Evolutionary conservation across 2,329 filamentous ascomycete species (phyloP).

Genomic region (Neospermospora avenae): DNA sequence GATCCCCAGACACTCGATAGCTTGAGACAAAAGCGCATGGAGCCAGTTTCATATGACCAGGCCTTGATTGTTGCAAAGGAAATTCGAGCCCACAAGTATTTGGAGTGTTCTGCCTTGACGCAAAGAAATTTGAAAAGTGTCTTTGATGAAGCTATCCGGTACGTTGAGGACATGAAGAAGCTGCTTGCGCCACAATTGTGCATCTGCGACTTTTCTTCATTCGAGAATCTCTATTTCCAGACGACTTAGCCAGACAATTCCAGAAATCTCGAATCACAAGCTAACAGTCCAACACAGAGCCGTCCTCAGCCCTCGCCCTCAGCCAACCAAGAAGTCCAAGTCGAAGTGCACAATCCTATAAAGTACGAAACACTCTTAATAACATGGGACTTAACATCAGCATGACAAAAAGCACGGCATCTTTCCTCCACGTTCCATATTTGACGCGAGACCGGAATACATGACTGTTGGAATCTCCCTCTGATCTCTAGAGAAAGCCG

Average conservation of each 20-base stretch:
- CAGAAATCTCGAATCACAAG: background rate
- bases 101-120: slow-evolving; percentile 95
- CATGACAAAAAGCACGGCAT: slow-evolving; percentile 12
- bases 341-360: slow-evolving; percentile 68
- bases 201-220: background rate
- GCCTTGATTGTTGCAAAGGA: slow-evolving; percentile 86
- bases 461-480: slow-evolving; percentile 16
- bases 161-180: slow-evolving; percentile 36
- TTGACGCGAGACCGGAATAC: slow-evolving; percentile 9
- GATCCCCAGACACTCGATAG: slow-evolving; percentile 78
- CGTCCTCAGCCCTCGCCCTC: slow-evolving; percentile 66
- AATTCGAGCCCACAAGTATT: slow-evolving; percentile 93
- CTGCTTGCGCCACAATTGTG: background rate
- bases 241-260: background rate
- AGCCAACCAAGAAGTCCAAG: slow-evolving; percentile 57
- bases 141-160: slow-evolving; percentile 98
- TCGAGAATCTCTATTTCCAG: background rate
- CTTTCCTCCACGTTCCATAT: slow-evolving; percentile 15
- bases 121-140: slow-evolving; percentile 98
- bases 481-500: slow-evolving; percentile 17
- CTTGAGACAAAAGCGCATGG: slow-evolving; percentile 89
- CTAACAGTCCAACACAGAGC: slow-evolving; percentile 47
- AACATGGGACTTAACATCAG: background rate
- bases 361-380: slow-evolving; percentile 9
- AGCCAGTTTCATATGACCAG: slow-evolving; percentile 93